These are phyloP conservation scores for Albugo candida DNA, from an alignment of 352 stramenopile species.

Conservation along the genomic window DNA sequence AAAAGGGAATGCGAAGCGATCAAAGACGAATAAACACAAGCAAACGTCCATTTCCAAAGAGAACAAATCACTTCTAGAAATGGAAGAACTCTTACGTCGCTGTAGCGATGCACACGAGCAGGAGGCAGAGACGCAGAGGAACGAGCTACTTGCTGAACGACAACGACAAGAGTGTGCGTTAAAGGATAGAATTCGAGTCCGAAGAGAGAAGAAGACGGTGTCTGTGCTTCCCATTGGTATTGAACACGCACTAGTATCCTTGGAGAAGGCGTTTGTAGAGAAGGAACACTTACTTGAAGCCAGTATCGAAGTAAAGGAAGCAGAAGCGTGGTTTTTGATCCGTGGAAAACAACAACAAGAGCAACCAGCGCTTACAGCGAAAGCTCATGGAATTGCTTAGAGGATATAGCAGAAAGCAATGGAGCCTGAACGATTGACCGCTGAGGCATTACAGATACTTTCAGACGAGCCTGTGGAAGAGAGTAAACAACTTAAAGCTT, in stretches of 20 bases:
- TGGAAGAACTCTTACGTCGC: not conserved
- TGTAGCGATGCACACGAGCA: not conserved
- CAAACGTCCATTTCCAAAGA: no score
- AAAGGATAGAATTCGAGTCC: not conserved
- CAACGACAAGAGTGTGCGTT: not conserved
- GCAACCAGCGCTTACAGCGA: not conserved
- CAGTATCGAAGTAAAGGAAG: not conserved
- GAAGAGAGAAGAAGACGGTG: not conserved
- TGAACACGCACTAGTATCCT: not conserved
- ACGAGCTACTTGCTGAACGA: not conserved
- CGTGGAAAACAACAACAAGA: not conserved
- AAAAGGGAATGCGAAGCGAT: no score
- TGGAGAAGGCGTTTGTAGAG: not conserved
- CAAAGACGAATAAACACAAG: no score
- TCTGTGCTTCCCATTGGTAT: not conserved
- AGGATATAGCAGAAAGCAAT: not conserved
- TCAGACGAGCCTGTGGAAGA: slow-evolving; percentile 16
- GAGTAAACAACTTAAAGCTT: slow-evolving; percentile 9
- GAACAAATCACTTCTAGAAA: not conserved
- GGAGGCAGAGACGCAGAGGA: not conserved
- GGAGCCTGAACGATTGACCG: not conserved
- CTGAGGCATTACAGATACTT: not conserved
- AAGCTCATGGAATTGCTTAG: not conserved
- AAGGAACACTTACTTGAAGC: not conserved
- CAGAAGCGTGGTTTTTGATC: not conserved